Conservation (phyloP, 139 green algal species). For the Chlorella sp. region DNA sequence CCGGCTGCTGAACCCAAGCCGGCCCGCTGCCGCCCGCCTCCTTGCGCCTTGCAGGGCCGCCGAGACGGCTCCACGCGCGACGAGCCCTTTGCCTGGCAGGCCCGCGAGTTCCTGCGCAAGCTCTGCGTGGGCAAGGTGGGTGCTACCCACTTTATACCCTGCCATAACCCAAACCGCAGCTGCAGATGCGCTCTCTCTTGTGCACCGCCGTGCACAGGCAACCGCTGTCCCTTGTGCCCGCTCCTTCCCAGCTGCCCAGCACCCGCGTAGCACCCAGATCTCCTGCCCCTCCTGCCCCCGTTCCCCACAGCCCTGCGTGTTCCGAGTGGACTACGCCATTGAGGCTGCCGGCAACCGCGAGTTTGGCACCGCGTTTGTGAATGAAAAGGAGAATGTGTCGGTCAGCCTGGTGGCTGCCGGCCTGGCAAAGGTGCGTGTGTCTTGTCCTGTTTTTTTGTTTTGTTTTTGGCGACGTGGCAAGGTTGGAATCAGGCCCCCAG, state of each 20-base stretch:
- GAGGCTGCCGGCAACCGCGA: constrained; percentile 82
- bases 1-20: no score
- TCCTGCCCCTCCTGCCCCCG: background rate
- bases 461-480: no score
- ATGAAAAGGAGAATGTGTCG: constrained; percentile 82
- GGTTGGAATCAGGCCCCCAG: no score
- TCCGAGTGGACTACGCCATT: constrained; percentile 94
- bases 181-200: background rate
- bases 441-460: no score
- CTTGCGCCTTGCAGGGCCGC: constrained; percentile 74
- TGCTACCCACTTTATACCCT: background rate
- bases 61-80: constrained; percentile 88
- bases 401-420: constrained; percentile 75
- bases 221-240: background rate
- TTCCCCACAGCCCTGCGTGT: constrained; percentile 75
- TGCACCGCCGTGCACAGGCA: background rate
- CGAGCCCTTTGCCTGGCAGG: constrained; percentile 93
- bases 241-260: background rate
- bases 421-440: constrained; percentile 80
- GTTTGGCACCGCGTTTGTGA: constrained; percentile 94
- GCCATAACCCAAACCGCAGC: background rate
- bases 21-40: background rate
- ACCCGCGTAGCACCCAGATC: background rate
- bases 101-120: constrained; percentile 92
- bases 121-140: constrained; percentile 87